Conservation (phyloP, 441 rosid species). For the Dalechampia spathulata region DNA sequence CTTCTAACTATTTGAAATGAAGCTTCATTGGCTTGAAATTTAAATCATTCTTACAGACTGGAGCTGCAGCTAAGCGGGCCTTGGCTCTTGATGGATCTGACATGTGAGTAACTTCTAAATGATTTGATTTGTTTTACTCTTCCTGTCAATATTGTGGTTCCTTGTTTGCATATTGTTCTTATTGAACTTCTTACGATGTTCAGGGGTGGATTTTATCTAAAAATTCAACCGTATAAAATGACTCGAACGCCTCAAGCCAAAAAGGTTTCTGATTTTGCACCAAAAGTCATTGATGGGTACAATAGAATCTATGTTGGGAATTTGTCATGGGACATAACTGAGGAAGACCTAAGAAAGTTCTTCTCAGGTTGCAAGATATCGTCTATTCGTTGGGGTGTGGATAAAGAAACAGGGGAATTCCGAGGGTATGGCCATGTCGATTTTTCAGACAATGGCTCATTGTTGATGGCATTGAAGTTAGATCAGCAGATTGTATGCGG, state of each 20-base stretch:
- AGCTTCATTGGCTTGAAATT: no score
- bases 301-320: conserved; percentile 79
- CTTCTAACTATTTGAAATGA: no score
- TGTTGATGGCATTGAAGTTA: conserved; percentile 66
- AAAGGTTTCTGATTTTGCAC: conserved; percentile 44
- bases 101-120: conserved; percentile 48
- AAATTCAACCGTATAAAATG: conserved; percentile 65
- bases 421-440: conserved; percentile 82
- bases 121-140: not conserved
- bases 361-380: conserved; percentile 65
- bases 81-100: conserved; percentile 87
- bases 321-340: conserved; percentile 80
- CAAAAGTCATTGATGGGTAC: conserved; percentile 72
- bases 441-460: conserved; percentile 54
- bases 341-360: conserved; percentile 57
- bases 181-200: conserved; percentile 9
- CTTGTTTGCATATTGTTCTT: conserved; percentile 13
- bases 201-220: conserved; percentile 83
- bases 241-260: conserved; percentile 34
- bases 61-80: conserved; percentile 81
- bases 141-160: not conserved
- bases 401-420: conserved; percentile 81
- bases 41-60: conserved; percentile 38
- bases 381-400: conserved; percentile 60
- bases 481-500: conserved; percentile 65